Percentiles rank a stretch among this genome's conserved stretches.
These are phyloP conservation scores for Quercus gilva DNA, from an alignment of 306 rosid species.

Conservation along the genomic window DNA sequence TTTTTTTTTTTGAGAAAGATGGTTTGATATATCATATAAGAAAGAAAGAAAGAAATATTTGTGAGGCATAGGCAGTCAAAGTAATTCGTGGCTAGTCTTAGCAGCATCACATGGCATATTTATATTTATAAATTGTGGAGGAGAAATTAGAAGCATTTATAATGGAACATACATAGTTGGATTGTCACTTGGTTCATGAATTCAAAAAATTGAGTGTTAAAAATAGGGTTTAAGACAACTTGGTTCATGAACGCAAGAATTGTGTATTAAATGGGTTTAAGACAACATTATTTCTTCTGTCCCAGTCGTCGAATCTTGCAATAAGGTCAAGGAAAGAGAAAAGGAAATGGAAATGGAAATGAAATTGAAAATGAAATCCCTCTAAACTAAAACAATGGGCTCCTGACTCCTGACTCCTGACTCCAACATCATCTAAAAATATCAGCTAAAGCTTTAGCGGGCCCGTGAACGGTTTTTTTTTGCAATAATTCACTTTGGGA, in stretches of 20 bases:
- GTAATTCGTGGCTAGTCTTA: neutral
- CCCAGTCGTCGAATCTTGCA: neutral
- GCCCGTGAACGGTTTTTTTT: slow-evolving; percentile 29
- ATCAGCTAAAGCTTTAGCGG: neutral
- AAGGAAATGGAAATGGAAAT: neutral
- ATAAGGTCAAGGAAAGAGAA: neutral
- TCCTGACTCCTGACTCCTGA: too few species aligned
- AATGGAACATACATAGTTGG: neutral
- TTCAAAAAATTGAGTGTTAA: too few species aligned
- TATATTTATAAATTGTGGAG: neutral
- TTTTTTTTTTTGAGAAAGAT: too few species aligned
- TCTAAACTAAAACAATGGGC: slow-evolving; percentile 15
- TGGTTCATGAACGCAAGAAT: slow-evolving; percentile 16
- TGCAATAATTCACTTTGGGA: slow-evolving; percentile 34
- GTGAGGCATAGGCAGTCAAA: neutral
- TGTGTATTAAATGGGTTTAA: neutral
- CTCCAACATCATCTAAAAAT: neutral
- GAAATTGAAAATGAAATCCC: neutral
- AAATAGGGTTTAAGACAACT: neutral
- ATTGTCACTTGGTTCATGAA: slow-evolving; percentile 19
- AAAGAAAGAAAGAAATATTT: neutral
- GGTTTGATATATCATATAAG: neutral
- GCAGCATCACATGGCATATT: neutral
- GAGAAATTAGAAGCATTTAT: neutral
- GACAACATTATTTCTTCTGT: neutral